These are phyloP conservation scores for Epichloe coenophiala DNA, from an alignment of 2,329 filamentous ascomycete genomes.

Conservation along the genomic window DNA sequence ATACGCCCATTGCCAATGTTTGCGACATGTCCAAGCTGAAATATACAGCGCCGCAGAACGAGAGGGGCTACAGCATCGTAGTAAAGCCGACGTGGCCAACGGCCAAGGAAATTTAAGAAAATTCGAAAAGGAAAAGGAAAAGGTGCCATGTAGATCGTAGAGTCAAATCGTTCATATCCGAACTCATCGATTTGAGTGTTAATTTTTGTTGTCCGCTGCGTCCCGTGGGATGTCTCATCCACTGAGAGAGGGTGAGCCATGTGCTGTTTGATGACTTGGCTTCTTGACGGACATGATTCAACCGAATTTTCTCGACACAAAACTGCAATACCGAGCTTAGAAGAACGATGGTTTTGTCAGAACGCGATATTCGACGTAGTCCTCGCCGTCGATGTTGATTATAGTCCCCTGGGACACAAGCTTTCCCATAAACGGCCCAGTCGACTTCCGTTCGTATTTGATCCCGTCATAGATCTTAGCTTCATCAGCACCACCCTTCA, in stretches of 20 bases:
- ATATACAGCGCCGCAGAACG: neutral
- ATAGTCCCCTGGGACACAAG: conserved; percentile 49
- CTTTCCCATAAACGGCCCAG: conserved; percentile 47
- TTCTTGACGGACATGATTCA: too few relatives aligned
- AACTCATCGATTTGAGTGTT: too few relatives aligned
- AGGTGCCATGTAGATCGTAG: too few relatives aligned
- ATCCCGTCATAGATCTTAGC: conserved; percentile 45
- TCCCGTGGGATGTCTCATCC: too few relatives aligned
- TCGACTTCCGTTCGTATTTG: conserved; percentile 49
- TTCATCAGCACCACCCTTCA: conserved; percentile 31
- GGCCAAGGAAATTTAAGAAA: too few relatives aligned
- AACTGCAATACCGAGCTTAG: conserved; percentile 15
- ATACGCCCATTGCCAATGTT: neutral
- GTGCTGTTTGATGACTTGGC: too few relatives aligned
- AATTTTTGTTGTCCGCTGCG: too few relatives aligned
- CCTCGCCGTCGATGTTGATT: conserved; percentile 51
- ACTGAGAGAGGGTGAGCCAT: too few relatives aligned
- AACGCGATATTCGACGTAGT: conserved; percentile 53
- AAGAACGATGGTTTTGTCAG: conserved; percentile 51
- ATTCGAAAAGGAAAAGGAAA: too few relatives aligned
- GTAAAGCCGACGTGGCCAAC: neutral
- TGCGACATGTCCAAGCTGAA: neutral
- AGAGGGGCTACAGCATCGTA: neutral
- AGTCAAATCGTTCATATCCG: too few relatives aligned
- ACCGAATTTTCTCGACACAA: neutral